phyloP scores from a whole-genome alignment of 2,329 filamentous ascomycete genomes.

The Elsinoe perseae region DNA sequence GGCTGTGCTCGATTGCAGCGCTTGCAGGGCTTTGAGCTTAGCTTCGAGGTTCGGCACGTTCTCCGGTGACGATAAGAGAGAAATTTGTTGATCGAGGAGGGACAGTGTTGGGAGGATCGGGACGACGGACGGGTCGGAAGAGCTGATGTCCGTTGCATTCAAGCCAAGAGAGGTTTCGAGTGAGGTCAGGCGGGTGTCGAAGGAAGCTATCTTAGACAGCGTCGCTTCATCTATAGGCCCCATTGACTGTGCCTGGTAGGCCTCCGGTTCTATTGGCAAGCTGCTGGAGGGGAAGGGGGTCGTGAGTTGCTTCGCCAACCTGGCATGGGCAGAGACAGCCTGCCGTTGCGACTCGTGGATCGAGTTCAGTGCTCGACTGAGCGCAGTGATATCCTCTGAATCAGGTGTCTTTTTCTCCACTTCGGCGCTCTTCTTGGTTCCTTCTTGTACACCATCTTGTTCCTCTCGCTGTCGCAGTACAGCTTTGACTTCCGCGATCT shows the following conservation, averaged over 20 bases:
- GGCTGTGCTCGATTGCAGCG: slow-evolving; percentile 48
- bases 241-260: not conserved
- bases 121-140: slow-evolving; percentile 35
- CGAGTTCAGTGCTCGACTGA: slow-evolving; percentile 16
- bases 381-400: slow-evolving; percentile 14
- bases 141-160: slow-evolving; percentile 52
- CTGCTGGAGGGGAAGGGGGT: not conserved
- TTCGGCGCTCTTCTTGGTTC: slow-evolving; percentile 13
- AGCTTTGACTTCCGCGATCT: slow-evolving; percentile 60
- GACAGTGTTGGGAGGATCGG: slow-evolving; percentile 79
- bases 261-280: slow-evolving; percentile 1
- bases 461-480: slow-evolving; percentile 58
- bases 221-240: slow-evolving; percentile 43
- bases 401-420: not conserved
- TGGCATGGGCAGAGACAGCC: slow-evolving; percentile 15
- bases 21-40: slow-evolving; percentile 58
- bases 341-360: slow-evolving; percentile 17
- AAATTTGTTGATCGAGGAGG: slow-evolving; percentile 70
- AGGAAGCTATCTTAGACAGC: slow-evolving; percentile 74
- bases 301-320: slow-evolving; percentile 14
- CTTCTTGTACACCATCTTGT: slow-evolving; percentile 22
- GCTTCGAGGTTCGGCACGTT: slow-evolving; percentile 66
- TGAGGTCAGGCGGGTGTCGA: slow-evolving; percentile 70
- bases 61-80: slow-evolving; percentile 59
- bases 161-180: slow-evolving; percentile 72